These are phyloP conservation scores for Aaosphaeria pasadenensis DNA, from an alignment of 2,329 filamentous ascomycete genomes.

Conservation along the genomic window DNA sequence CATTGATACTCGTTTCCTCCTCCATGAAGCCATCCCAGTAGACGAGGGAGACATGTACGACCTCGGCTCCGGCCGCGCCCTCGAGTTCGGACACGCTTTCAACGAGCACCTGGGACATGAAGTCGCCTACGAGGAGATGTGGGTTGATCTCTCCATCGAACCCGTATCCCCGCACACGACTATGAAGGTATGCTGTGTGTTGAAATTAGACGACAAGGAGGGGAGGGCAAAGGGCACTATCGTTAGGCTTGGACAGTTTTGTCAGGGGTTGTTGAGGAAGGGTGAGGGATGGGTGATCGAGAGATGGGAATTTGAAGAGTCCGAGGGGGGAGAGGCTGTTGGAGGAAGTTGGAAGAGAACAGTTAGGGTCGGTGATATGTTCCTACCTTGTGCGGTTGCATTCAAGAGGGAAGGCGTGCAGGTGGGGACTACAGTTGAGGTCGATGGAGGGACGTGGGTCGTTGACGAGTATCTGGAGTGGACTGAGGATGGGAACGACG, in stretches of 20 bases:
- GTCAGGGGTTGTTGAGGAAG: constrained; percentile 55
- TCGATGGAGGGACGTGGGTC: constrained; percentile 34
- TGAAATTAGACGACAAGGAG: constrained; percentile 34
- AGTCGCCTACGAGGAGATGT: constrained; percentile 65
- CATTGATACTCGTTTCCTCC: constrained; percentile 53
- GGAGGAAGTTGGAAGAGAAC: constrained; percentile 34
- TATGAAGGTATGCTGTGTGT: constrained; percentile 36
- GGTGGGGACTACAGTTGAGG: constrained; percentile 28
- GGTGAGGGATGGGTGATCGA: constrained; percentile 48
- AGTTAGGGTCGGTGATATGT: constrained; percentile 37
- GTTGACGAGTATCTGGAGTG: constrained; percentile 37
- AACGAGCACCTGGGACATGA: constrained; percentile 54
- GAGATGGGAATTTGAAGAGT: constrained; percentile 50
- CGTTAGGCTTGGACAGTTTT: constrained; percentile 53
- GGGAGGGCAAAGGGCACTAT: constrained; percentile 48
- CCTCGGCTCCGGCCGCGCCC: constrained; percentile 21
- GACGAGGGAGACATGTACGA: constrained; percentile 59
- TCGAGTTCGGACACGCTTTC: constrained; percentile 59
- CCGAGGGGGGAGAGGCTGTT: constrained; percentile 2
- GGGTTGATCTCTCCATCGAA: constrained; percentile 49
- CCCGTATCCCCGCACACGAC: constrained; percentile 2
- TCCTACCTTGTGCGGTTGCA: constrained; percentile 39
- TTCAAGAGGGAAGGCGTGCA: constrained; percentile 28
- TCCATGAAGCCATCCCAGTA: constrained; percentile 18
- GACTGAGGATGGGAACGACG: constrained; percentile 1